These are phyloP conservation scores for Talaromyces nanjingensis DNA, from an alignment of 495 filamentous ascomycete genomes.

Conservation along the genomic window DNA sequence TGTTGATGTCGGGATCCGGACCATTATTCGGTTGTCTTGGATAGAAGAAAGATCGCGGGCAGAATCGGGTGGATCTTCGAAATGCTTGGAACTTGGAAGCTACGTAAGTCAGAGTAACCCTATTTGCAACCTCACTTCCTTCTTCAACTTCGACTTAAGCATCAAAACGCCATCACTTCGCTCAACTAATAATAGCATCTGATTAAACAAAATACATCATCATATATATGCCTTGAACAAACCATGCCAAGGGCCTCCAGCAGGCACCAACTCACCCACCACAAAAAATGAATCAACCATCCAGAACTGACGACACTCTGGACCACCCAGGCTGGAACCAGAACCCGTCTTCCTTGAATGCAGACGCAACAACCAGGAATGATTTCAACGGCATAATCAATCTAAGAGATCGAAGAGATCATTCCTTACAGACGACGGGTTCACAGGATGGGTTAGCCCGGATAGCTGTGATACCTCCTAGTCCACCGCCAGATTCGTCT, in stretches of 20 bases:
- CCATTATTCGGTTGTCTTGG: background rate
- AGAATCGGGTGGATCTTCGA: conserved; percentile 3
- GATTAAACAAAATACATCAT: background rate
- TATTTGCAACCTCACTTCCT: background rate
- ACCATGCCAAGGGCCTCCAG: background rate
- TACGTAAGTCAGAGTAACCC: background rate
- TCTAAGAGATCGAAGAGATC: conserved; percentile 29
- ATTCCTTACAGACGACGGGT: conserved; percentile 11
- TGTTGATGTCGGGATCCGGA: background rate
- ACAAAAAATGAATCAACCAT: conserved; percentile 55
- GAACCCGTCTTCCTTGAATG: conserved; percentile 46
- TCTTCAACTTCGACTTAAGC: background rate
- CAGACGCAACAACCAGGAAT: conserved; percentile 53
- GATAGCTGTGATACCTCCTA: background rate
- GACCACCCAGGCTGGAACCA: conserved; percentile 53
- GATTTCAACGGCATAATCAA: conserved; percentile 55
- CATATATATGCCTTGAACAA: background rate
- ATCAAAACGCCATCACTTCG: background rate
- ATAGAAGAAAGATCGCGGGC: background rate
- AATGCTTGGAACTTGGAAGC: background rate
- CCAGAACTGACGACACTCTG: conserved; percentile 51
- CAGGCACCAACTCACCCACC: background rate
- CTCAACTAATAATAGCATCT: background rate
- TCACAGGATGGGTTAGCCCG: background rate
- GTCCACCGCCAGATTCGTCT: background rate